These are phyloP conservation scores for Neocatenulostroma microsporum DNA, from an alignment of 2,329 filamentous ascomycete species.

Conservation along the genomic window DNA sequence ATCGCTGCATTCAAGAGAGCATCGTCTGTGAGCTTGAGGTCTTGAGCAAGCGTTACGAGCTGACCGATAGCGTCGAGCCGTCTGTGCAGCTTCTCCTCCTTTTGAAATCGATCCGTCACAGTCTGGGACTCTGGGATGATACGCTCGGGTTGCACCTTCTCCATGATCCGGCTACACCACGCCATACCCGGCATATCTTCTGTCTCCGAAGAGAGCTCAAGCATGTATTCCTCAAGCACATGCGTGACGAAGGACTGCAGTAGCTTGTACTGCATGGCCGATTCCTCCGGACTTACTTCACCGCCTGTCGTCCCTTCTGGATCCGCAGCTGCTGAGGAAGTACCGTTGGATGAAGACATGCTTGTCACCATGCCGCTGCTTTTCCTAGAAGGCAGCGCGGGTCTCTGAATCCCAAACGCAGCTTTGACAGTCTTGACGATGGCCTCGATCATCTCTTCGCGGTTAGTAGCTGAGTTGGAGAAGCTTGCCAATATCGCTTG, in stretches of 20 bases:
- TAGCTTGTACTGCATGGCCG: slow-evolving; percentile 54
- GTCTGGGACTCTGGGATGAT: slow-evolving; percentile 56
- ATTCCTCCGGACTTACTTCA: slow-evolving; percentile 46
- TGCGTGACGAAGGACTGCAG: slow-evolving; percentile 73
- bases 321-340: slow-evolving; percentile 48
- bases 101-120: slow-evolving; percentile 56
- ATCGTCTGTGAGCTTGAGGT: slow-evolving; percentile 44
- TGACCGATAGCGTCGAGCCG: slow-evolving; percentile 64
- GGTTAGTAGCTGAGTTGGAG: slow-evolving; percentile 47
- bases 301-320: slow-evolving; percentile 45
- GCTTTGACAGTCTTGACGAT: slow-evolving; percentile 64
- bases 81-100: slow-evolving; percentile 53
- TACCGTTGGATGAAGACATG: too few relatives aligned
- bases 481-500: slow-evolving; percentile 63
- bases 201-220: slow-evolving; percentile 35
- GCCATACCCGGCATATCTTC: slow-evolving; percentile 44
- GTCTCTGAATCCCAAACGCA: slow-evolving; percentile 59
- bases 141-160: slow-evolving; percentile 58
- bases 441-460: slow-evolving; percentile 59
- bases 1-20: slow-evolving; percentile 41
- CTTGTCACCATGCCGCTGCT: slow-evolving; percentile 37
- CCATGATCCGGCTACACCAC: slow-evolving; percentile 53
- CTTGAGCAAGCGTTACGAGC: slow-evolving; percentile 58
- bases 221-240: slow-evolving; percentile 65
- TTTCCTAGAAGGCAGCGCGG: slow-evolving; percentile 53